Base-by-base conservation (phyloP, 108 stramenopile genomes). In the Licmophora abbreviata region DNA sequence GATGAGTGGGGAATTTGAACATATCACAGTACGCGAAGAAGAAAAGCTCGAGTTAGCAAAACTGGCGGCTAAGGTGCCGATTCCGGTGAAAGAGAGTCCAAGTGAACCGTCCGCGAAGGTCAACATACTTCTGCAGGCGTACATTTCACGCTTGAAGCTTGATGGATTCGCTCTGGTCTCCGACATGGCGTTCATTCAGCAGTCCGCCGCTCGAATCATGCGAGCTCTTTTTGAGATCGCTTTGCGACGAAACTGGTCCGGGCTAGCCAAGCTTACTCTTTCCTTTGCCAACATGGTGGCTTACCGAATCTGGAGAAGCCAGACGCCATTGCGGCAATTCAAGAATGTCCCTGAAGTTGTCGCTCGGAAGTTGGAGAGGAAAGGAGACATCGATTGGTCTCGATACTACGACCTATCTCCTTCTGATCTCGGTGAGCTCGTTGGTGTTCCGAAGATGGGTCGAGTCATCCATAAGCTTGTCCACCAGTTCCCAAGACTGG, bases 181-280 rank as follows among this genome's bases (percentile, higher is more conserved):
- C 37, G 99, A 99, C 71, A 98, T 99, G 95, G 92, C 91, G 11
- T 97, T 94, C 68, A 93, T 99, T 47, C 96, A 96, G 70, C 97
- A 98, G 63, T 95, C 92, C 36, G 96, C 97, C 14, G 93, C 86
- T 0, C 83, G 99, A 44, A 85, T 99, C 44, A 85, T 97, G 88
- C 74, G 99, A 10, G 94, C 94, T 18, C 58, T 99, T 22, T 97
- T 97, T 54, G 99, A 99, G 64, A 92, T 99, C 18, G 88, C 95
- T 21, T 66, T 97, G 10, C 85, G 92, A 55, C 73, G 95, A 8
- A 84, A 83, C 20, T 99, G 99, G 99, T 88, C 97, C 0, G 61
- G 85, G 6, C 71, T 98, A 33, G 90, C 95, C 1, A 91, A 85
- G 59, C 81, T 91, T 17, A 73, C 88, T 12, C 72, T 99, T 29